A percentile compares a stretch with the other conserved stretches of the same genome.
Evolutionary conservation across 352 stramenopile species (phyloP).

Genomic region (Pythium pectinolyticum): DNA sequence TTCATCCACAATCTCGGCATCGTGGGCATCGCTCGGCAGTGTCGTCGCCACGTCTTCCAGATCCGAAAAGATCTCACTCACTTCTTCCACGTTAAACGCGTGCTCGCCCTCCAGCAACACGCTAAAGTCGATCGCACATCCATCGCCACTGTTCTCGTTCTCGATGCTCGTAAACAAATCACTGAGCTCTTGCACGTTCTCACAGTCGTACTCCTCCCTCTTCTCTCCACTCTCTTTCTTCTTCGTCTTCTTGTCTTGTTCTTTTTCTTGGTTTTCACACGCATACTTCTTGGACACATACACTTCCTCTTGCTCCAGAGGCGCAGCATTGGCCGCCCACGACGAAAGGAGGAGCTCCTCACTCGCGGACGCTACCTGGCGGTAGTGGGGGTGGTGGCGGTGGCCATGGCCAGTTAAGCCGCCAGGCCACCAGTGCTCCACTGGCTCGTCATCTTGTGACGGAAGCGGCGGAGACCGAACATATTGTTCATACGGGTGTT

Average conservation of each 20-base stretch:
- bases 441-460: conserved; percentile 15
- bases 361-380: too few relatives aligned
- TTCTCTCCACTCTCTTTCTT: conserved; percentile 17
- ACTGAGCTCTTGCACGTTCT: conserved; percentile 52
- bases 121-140: conserved; percentile 40
- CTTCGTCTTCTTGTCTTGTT: conserved; percentile 27
- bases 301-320: conserved; percentile 16
- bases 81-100: conserved; percentile 55
- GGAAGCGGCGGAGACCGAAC: not conserved
- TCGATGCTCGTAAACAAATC: conserved; percentile 59
- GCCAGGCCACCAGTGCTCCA: conserved; percentile 1
- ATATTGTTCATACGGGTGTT: not conserved
- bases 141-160: conserved; percentile 33
- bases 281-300: conserved; percentile 17
- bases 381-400: not conserved
- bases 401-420: conserved; percentile 15
- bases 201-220: conserved; percentile 35
- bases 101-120: conserved; percentile 54
- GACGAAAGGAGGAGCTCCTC: not conserved
- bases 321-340: conserved; percentile 4
- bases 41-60: conserved; percentile 31
- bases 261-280: conserved; percentile 10
- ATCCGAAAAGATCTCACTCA: conserved; percentile 49
- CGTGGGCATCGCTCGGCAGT: not conserved
- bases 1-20: conserved; percentile 18